phyloP scores from a whole-genome alignment of 2,329 filamentous ascomycete genomes.

The Pseudogymnoascus sp. region DNA sequence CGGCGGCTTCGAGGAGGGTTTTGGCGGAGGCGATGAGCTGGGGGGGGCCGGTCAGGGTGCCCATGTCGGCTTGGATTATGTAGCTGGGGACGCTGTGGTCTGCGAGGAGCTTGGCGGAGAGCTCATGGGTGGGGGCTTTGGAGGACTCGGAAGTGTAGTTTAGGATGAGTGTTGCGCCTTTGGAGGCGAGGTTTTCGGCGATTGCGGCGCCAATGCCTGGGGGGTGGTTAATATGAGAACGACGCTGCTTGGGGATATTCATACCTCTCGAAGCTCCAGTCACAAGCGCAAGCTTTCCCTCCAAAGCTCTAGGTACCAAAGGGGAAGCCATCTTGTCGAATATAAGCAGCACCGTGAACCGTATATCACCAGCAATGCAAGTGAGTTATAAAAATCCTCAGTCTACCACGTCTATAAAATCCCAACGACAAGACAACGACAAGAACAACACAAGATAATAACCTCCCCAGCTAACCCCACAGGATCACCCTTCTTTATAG shows the following conservation, averaged over 20 bases:
- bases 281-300: constrained; percentile 70
- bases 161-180: constrained; percentile 55
- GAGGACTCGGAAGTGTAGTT: constrained; percentile 60
- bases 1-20: constrained; percentile 17
- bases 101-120: constrained; percentile 47
- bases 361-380: not conserved
- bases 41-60: constrained; percentile 49
- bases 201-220: constrained; percentile 61
- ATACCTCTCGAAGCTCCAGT: constrained; percentile 72
- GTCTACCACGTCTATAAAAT: not conserved
- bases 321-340: not conserved
- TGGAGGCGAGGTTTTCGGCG: constrained; percentile 61
- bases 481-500: not conserved
- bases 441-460: not conserved
- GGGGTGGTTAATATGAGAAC: constrained; percentile 8
- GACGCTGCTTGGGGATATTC: not conserved
- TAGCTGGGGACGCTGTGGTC: constrained; percentile 53
- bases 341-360: not conserved
- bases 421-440: not conserved
- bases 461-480: not conserved
- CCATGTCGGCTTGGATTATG: constrained; percentile 63
- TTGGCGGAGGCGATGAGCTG: constrained; percentile 51
- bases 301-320: constrained; percentile 32
- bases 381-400: not conserved
- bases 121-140: constrained; percentile 39